Evolutionary conservation across 164 flowering plant genomes (phyloP), one percentile per base, ranked within the genome.

Genomic region (Sextonia rubra): DNA sequence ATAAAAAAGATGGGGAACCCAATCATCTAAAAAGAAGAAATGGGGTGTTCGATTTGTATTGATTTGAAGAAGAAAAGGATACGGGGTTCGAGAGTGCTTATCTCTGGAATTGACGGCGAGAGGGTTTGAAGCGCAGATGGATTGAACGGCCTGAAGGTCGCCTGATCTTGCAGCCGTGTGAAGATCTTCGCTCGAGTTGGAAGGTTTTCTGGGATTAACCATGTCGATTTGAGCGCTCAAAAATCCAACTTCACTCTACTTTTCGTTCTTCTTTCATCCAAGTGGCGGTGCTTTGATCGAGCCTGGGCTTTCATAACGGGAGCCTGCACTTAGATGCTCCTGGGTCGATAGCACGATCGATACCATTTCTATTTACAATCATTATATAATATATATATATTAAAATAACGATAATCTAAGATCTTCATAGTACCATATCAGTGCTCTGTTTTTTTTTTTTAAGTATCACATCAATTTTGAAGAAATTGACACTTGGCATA

Each of bases 1-100:
- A 15, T 52, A 52, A 17, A 52, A 7, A 52, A 12, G 58, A 14
- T 52, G n/a, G 17, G 20, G 12, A 15, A 52, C 17, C n/a, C 58
- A 52, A 52, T 52, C n/a, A 52, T 52, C 18, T 52, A 52, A 52
- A 24, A 61, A 61, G 25, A 63, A 29, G 44, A 44, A 44, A 12
- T 14, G 18, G 25, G 37, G 25, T 14, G n/a, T 7, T 18, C 11
- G 24, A 20, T 37, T 20, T 17, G 23, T 37, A 15, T 12, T 14
- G 3, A 32, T 30, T 20, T 32, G 25, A 66, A 66, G 25, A 37
- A 30, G 18, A 66, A 32, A 44, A 81, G 93, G 95, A 90, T 94
- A 91, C 94, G 98, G 98, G 15, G 98, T 95, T 72, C 97, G 81
- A 14, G 98, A 92, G 83, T 85, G 99, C 83, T 88, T 92, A 83